Percentiles rank a stretch among this genome's conserved stretches.
These are phyloP conservation scores for Colletotrichum abscissum DNA, from an alignment of 2,329 filamentous ascomycete species.

Conservation along the genomic window DNA sequence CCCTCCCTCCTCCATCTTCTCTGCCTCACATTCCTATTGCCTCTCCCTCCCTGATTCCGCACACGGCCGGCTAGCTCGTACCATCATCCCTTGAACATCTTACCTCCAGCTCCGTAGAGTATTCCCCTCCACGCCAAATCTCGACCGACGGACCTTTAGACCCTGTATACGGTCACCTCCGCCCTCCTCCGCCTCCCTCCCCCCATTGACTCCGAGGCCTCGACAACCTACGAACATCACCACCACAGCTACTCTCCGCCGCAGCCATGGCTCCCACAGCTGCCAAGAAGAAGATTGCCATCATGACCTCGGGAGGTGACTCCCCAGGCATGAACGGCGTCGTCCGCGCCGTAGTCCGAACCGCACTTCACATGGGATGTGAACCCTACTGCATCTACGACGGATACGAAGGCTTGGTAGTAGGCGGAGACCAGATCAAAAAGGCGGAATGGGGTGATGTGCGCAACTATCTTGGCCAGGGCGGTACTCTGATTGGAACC, in stretches of 20 bases:
- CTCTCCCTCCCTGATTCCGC: slow-evolving; percentile 2
- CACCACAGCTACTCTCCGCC: not conserved
- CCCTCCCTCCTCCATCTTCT: slow-evolving; percentile 7
- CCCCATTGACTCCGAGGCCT: slow-evolving; percentile 19
- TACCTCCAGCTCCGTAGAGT: not conserved
- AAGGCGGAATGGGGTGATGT: slow-evolving; percentile 94
- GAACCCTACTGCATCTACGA: slow-evolving; percentile 88
- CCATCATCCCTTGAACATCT: slow-evolving; percentile 28
- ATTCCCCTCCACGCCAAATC: not conserved
- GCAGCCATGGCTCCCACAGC: slow-evolving; percentile 56
- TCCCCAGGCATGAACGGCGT: slow-evolving; percentile 95
- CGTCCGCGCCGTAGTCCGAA: slow-evolving; percentile 90
- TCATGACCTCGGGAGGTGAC: slow-evolving; percentile 96
- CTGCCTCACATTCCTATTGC: not conserved
- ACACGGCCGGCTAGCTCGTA: slow-evolving; percentile 23
- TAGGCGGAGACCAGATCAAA: slow-evolving; percentile 87
- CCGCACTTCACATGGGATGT: slow-evolving; percentile 86
- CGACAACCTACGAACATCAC: slow-evolving; percentile 15
- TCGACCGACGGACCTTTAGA: slow-evolving; percentile 15
- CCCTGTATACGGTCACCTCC: not conserved
- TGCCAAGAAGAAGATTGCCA: slow-evolving; percentile 76
- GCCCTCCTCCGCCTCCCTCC: not conserved
- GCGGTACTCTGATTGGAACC: slow-evolving; percentile 95
- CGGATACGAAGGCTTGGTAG: slow-evolving; percentile 94
- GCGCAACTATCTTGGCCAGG: slow-evolving; percentile 91